Base-by-base conservation (phyloP, 106 monocot species). In the Dioscorea alata region DNA sequence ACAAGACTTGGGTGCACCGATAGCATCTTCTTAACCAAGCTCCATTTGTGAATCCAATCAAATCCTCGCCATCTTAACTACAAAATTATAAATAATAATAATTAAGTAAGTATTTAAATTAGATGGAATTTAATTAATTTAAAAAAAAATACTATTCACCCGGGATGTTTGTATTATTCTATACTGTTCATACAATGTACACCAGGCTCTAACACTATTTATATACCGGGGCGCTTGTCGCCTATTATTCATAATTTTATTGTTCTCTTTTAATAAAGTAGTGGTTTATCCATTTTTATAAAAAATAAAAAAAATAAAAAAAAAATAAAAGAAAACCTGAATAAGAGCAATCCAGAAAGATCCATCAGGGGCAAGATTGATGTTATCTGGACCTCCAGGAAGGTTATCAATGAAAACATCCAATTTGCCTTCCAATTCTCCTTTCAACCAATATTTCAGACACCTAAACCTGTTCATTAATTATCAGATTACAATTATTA, bases 291-390 rank as follows among this genome's bases (percentile, higher is more conserved):
- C n/a, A n/a, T n/a, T n/a, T n/a, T n/a, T n/a, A n/a, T n/a, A n/a
- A n/a, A n/a, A n/a, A 28, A 28, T 28, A 28, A 28, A 28, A 28
- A 28, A 28, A 3, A 28, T 28, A 3, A 28, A 28, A 28, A 28
- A 3, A 1, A 28, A 28, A 28, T 28, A 1, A 54, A 10, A 56
- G 42, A 14, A 23, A 5, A 89, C 89, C 80, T 71, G 24, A 2
- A 86, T 25, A 9, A 86, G 69, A 23, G 90, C 80, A 35, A 90
- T 83, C 90, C 90, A 86, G 56, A 78, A 90, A 9, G 83, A 81
- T 8, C 90, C 90, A 73, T 90, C 90, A 1, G 86, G 80, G 52
- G 86, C 90, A 12, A 86, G 73, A 33, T 83, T 83, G 33, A 90
- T 69, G 72, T 90, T 90, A 66, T 90, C 90, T 17, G 90, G 86